Evolutionary conservation across 2,329 filamentous ascomycete genomes (phyloP), one percentile per base, ranked within the genome.

Genomic region (Diaporthe australafricana): DNA sequence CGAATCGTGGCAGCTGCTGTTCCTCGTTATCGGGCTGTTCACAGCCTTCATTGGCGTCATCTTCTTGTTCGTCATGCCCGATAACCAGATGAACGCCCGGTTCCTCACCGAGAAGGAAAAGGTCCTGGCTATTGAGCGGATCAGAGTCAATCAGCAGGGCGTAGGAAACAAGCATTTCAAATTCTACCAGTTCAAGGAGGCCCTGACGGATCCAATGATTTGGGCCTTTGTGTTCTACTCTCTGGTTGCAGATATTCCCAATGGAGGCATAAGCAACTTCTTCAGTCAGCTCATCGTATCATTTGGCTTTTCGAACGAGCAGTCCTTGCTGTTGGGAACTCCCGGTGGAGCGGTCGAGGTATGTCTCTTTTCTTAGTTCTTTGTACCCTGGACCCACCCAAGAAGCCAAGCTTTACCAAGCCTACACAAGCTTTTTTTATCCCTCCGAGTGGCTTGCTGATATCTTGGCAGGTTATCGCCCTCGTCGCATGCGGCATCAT

Each of bases 151-250:
- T 75, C 87, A 91, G 73, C 90, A 92, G 79, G 91, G 91, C n/a
- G 89, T 92, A 25, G 90, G 90, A 3, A 92, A 92, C 77, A 91
- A 90, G 80, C 87, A 92, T 74, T 92, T 89, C 80, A 92, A 92
- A 77, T 78, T 84, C 76, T 90, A 91, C 71, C 91, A 93, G 78
- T 81, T 91, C 74, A 78, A 78, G 65, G 81, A 83, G 72, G 81
- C 81, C 4, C 47, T 83, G 16, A 77, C 77, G 2, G 82, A 83
- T 67, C 81, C 81, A 5, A 79, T 82, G 78, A 75, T 81, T 30
- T 83, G 82, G 79, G 78, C 78, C 17, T 81, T 82, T 68, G 80
- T 78, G 5, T 75, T 81, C 16, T 82, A 78, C 74, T 76, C 77
- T 42, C 66, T 81, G 1, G 77, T 82, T 16, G 76, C 77, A 16